These are phyloP conservation scores for Globisporangium orthogonon DNA, from an alignment of 352 stramenopile species.

Conservation along the genomic window DNA sequence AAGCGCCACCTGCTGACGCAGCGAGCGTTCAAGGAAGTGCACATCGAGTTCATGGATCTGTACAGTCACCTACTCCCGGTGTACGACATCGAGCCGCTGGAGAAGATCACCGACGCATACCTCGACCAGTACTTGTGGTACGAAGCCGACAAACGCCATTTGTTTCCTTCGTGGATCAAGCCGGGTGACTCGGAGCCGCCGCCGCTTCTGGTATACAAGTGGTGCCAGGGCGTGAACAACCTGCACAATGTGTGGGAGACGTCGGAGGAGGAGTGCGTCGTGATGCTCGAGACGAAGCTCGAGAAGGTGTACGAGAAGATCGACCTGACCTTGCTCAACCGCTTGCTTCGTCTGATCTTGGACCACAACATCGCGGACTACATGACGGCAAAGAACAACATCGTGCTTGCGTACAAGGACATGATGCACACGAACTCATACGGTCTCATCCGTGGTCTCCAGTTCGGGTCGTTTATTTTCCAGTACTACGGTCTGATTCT, in stretches of 20 bases:
- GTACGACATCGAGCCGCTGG: slow-evolving; percentile 98
- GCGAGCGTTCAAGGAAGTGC: slow-evolving; percentile 99
- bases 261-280: slow-evolving; percentile 96
- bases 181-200: slow-evolving; percentile 98
- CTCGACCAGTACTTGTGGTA: slow-evolving; percentile 99
- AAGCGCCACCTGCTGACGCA: slow-evolving; percentile 99
- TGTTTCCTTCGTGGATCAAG: slow-evolving; percentile 99
- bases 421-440: slow-evolving; percentile 99
- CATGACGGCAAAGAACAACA: slow-evolving; percentile 99
- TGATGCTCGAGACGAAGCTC: slow-evolving; percentile 98
- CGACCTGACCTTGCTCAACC: slow-evolving; percentile 98
- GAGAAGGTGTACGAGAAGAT: slow-evolving; percentile 99
- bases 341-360: slow-evolving; percentile 97
- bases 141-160: slow-evolving; percentile 98
- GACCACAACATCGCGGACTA: slow-evolving; percentile 99
- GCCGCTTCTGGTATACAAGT: slow-evolving; percentile 99
- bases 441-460: slow-evolving; percentile 96
- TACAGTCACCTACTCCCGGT: slow-evolving; percentile 98
- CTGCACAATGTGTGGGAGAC: slow-evolving; percentile 98
- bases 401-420: slow-evolving; percentile 98
- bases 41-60: slow-evolving; percentile 99
- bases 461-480: slow-evolving; percentile 97
- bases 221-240: slow-evolving; percentile 99
- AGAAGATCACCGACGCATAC: slow-evolving; percentile 99
- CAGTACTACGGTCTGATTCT: slow-evolving; percentile 99